Evolutionary conservation across 176 grass and related monocot genomes (phyloP).

Genomic region (Musa acuminata): DNA sequence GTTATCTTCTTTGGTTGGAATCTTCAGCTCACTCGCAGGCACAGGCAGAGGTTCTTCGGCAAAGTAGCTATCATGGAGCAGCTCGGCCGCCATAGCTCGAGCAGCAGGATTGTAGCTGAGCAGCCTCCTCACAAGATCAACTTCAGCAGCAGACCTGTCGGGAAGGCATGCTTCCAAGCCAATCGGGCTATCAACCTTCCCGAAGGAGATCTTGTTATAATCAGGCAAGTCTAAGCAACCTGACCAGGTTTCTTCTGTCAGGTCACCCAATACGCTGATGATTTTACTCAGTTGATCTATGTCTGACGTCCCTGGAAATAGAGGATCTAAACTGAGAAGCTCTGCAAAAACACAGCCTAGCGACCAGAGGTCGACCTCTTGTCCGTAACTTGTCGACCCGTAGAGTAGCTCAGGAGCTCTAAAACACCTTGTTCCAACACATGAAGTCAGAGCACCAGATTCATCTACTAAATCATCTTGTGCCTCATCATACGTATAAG

Average conservation of each 20-base stretch:
- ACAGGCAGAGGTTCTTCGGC: conserved; percentile 53
- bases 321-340: conserved; percentile 48
- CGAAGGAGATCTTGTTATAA: conserved; percentile 75
- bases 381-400: conserved; percentile 72
- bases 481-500: conserved; percentile 54
- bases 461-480: conserved; percentile 42
- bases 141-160: conserved; percentile 47
- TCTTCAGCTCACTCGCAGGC: conserved; percentile 39
- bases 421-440: conserved; percentile 88
- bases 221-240: conserved; percentile 71
- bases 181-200: conserved; percentile 44
- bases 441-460: conserved; percentile 62
- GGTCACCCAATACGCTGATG: conserved; percentile 57
- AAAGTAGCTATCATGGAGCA: conserved; percentile 64
- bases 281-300: conserved; percentile 93
- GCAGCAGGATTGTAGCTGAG: conserved; percentile 50
- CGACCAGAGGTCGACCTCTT: conserved; percentile 83
- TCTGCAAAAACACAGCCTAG: conserved; percentile 87
- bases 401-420: conserved; percentile 85
- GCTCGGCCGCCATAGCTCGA: conserved; percentile 40
- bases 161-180: conserved; percentile 61
- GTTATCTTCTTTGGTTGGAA: conserved; percentile 41
- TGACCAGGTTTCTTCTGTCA: conserved; percentile 64
- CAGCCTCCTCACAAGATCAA: conserved; percentile 50
- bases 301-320: conserved; percentile 74